These are phyloP conservation scores for Aspergillus versicolor DNA, from an alignment of 2,329 filamentous ascomycete genomes.

Conservation along the genomic window DNA sequence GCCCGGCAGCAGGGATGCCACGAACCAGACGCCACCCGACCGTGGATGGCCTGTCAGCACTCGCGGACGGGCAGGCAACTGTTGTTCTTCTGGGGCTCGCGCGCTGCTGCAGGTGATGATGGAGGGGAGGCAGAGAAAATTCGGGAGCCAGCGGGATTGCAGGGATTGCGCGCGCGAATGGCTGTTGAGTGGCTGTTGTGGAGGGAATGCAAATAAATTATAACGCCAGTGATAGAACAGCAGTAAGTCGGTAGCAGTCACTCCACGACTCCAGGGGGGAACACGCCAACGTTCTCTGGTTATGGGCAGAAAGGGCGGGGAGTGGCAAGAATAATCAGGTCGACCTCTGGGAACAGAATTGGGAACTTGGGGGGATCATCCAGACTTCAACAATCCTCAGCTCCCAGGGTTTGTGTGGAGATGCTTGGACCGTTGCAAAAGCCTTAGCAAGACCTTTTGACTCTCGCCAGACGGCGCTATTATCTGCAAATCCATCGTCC, in stretches of 20 bases:
- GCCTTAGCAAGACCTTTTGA: background rate
- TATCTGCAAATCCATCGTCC: background rate
- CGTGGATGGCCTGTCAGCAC: slow-evolving; percentile 7
- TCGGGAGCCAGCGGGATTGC: slow-evolving; percentile 2
- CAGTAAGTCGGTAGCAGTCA: background rate
- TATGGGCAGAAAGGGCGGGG: slow-evolving; percentile 1
- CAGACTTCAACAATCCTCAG: background rate
- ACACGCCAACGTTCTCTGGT: no score
- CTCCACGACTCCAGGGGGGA: background rate
- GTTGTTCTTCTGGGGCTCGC: no score
- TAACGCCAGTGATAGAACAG: background rate
- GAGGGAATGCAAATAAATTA: background rate
- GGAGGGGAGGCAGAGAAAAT: slow-evolving; percentile 11
- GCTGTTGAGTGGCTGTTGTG: background rate
- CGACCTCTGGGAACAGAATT: no score
- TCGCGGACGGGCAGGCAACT: background rate
- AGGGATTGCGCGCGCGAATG: background rate
- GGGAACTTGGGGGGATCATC: background rate
- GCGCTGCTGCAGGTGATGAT: slow-evolving; percentile 3
- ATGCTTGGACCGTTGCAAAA: background rate
- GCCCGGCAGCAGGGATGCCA: background rate
- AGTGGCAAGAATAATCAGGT: slow-evolving; percentile 11
- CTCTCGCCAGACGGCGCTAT: background rate
- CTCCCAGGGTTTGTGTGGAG: slow-evolving; percentile 4
- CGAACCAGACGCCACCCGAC: slow-evolving; percentile 12